These are phyloP conservation scores for Cytidiella melzeri DNA, from an alignment of 768 basidiomycete genomes.

Conservation along the genomic window DNA sequence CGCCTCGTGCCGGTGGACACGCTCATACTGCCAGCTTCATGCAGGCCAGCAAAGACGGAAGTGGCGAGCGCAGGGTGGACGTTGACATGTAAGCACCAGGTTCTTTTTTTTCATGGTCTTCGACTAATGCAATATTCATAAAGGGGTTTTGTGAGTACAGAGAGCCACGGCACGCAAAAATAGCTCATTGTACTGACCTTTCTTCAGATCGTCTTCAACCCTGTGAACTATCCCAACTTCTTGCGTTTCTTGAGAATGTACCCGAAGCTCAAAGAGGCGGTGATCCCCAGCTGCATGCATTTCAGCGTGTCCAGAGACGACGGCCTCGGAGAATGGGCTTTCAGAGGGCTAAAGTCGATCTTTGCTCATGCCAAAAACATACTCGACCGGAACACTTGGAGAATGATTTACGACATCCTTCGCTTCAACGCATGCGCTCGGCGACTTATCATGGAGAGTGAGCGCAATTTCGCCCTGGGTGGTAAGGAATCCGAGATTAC, in stretches of 20 bases:
- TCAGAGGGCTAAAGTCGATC: constrained; percentile 50
- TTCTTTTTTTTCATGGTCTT: no score
- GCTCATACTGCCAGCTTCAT: constrained; percentile 64
- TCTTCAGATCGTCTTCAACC: constrained; percentile 67
- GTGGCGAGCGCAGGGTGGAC: constrained; percentile 27
- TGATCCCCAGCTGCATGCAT: constrained; percentile 66
- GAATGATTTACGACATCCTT: constrained; percentile 63
- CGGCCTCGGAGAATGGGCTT: constrained; percentile 74
- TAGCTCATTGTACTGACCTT: background rate
- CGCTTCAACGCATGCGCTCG: constrained; percentile 69
- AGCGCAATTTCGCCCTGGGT: constrained; percentile 17
- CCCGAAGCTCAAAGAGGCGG: constrained; percentile 33
- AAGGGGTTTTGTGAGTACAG: constrained; percentile 56
- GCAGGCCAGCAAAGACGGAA: constrained; percentile 28
- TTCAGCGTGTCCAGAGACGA: constrained; percentile 69
- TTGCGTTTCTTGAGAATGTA: constrained; percentile 55
- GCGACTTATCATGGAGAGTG: constrained; percentile 32
- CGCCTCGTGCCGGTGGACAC: constrained; percentile 63
- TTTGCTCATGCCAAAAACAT: constrained; percentile 65
- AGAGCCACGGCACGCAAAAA: background rate
- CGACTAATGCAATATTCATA: no score
- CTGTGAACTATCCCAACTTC: constrained; percentile 74
- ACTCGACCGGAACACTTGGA: constrained; percentile 61
- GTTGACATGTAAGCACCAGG: constrained; percentile 74
- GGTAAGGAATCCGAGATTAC: constrained; percentile 25